Conservation (phyloP, 495 filamentous ascomycete species). For the Xylaria intraflava region DNA sequence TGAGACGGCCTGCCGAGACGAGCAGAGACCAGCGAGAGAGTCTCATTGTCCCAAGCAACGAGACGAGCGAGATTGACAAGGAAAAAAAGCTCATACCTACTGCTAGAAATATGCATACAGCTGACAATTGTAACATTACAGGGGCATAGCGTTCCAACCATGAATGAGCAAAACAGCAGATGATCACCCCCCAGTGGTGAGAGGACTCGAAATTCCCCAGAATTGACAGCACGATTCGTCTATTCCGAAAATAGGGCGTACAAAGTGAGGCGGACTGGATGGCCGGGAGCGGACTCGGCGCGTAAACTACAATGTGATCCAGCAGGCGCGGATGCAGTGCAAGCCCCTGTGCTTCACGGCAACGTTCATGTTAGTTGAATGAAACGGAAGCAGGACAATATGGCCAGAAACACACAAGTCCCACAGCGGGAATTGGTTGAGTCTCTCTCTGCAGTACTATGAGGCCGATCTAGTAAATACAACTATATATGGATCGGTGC, state of each 20-base stretch:
- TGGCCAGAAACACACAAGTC: not conserved
- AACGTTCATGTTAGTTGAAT: conserved; percentile 5
- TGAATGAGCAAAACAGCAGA: not conserved
- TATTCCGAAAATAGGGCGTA: conserved; percentile 24
- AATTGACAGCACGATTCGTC: conserved; percentile 19
- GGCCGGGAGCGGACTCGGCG: conserved; percentile 24
- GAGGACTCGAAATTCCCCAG: conserved; percentile 1
- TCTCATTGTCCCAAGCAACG: not conserved
- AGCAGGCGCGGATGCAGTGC: conserved; percentile 18
- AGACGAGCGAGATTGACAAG: not conserved
- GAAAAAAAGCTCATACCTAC: not conserved
- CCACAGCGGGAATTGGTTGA: conserved; percentile 5
- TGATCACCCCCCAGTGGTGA: not conserved
- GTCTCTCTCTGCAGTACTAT: not conserved
- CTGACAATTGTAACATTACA: conserved; percentile 3
- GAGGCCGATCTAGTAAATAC: conserved; percentile 5
- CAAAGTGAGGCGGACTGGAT: conserved; percentile 31
- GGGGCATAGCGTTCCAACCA: conserved; percentile 4
- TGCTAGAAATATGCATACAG: conserved; percentile 4
- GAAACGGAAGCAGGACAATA: conserved; percentile 5
- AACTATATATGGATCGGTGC: conserved; percentile 7
- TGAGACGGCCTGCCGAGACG: not conserved
- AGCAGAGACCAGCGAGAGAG: not conserved
- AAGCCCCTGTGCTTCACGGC: conserved; percentile 18
- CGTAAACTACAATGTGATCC: conserved; percentile 15